phyloP scores from a whole-genome alignment of 2,329 filamentous ascomycete species.

The Talaromyces pinophilus region DNA sequence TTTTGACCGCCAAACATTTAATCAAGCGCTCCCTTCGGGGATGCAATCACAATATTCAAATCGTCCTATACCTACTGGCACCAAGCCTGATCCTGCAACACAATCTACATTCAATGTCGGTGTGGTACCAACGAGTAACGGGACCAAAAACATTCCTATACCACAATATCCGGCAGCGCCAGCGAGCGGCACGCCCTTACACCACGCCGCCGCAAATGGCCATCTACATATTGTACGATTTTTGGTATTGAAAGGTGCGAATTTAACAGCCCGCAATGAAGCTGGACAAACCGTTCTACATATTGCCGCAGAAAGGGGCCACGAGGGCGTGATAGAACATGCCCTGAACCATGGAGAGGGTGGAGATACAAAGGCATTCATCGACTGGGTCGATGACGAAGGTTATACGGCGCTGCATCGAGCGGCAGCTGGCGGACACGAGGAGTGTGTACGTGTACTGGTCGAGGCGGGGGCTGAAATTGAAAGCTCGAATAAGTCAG shows the following conservation, averaged over 20 bases:
- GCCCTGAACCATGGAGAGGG: conserved; percentile 31
- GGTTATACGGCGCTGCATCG: conserved; percentile 23
- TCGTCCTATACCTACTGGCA: background rate
- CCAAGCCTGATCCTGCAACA: background rate
- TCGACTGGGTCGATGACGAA: conserved; percentile 5
- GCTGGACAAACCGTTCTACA: background rate
- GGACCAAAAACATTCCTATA: background rate
- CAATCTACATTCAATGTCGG: background rate
- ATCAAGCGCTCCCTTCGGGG: background rate
- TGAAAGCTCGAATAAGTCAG: conserved; percentile 6
- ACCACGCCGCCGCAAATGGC: conserved; percentile 2
- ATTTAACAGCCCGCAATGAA: conserved; percentile 36
- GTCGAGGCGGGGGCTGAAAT: conserved; percentile 15
- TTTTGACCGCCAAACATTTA: conserved; percentile 2
- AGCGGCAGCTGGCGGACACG: conserved; percentile 22
- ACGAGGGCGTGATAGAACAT: conserved; percentile 1
- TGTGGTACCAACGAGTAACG: background rate
- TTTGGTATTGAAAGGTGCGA: background rate
- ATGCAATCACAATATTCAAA: background rate
- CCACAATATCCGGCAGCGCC: background rate
- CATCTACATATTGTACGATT: conserved; percentile 3
- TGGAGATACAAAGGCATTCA: conserved; percentile 41
- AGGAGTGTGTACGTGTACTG: conserved; percentile 14
- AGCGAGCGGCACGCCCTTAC: background rate
- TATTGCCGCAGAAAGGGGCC: background rate